Base-by-base conservation (phyloP, 2,329 filamentous ascomycete species). In the Lasiodiplodia hormozganensis region DNA sequence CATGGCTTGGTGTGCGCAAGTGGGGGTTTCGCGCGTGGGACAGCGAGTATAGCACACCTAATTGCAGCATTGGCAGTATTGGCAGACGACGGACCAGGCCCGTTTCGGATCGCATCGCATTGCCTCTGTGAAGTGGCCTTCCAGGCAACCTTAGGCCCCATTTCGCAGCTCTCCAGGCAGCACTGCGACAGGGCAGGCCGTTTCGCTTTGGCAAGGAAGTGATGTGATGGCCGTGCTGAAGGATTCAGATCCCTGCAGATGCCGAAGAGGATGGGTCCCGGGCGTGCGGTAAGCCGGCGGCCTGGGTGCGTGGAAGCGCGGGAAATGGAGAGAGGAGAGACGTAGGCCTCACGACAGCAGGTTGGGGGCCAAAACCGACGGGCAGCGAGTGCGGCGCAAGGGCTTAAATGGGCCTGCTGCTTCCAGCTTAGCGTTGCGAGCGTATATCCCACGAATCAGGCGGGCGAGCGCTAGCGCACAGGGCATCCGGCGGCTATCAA, bases 211-310 rank as follows among this genome's bases (percentile, higher is more conserved):
- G 58, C 60, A 67, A 40, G 65, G 43, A 51, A 67, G 40, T 52
- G 65, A 60, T 67, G 65, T 60, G 65, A 67, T 51, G 54, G 65
- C 54, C 40, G 43, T 67, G 53, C 65, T 51, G 65, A 67, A 67
- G 65, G 65, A 67, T 67, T 49, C 5, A 7, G 8, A 58, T 18
- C 65, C 65, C 54, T 58, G 65, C 54, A 11, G 25, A 6, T 34
- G 25, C 40, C 40, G 25, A 23, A 52, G 25, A 58, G 38, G 23
- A 65, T 40, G 51, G 52, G 64, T 67, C 52, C 65, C 65, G 54
- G 65, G 65, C 18, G 54, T 25, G 18, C 65, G 65, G 65, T 67
- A 67, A 52, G 40, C 64, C 65, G 21, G 54, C 54, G 53, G 51
- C 54, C 60, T 64, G 60, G 60, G 60, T 23, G 60, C n/a, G 60